phyloP scores from a whole-genome alignment of 2,329 filamentous ascomycete species.

The Stagonosporopsis vannaccii region DNA sequence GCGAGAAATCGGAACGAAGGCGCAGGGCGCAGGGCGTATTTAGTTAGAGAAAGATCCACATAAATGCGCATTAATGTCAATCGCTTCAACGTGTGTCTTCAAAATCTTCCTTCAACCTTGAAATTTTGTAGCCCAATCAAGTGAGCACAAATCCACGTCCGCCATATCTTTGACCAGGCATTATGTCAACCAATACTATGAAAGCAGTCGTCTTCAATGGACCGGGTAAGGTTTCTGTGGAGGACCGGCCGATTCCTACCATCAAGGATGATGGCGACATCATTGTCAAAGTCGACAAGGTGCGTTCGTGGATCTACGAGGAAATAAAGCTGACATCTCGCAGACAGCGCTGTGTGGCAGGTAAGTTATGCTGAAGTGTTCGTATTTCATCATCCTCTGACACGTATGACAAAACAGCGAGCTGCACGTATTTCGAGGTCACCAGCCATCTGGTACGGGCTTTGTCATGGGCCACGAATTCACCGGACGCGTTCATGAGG shows the following conservation, averaged over 20 bases:
- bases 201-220: conserved; percentile 89
- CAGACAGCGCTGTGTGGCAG: conserved; percentile 84
- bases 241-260: conserved; percentile 79
- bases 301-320: conserved; percentile 5
- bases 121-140: background rate
- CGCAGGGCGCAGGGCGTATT: conserved; percentile 15
- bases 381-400: background rate
- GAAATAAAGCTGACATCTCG: conserved; percentile 14
- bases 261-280: conserved; percentile 76
- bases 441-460: conserved; percentile 71
- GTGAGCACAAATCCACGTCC: background rate
- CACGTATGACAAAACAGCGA: conserved; percentile 63
- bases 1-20: conserved; percentile 19
- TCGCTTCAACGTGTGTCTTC: background rate
- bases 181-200: conserved; percentile 64
- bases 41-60: conserved; percentile 14
- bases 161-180: background rate
- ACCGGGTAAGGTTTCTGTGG: conserved; percentile 74
- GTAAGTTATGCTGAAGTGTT: conserved; percentile 56
- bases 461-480: conserved; percentile 87
- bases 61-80: background rate
- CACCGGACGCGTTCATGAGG: conserved; percentile 74
- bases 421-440: conserved; percentile 84
- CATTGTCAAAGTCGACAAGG: conserved; percentile 80
- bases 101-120: background rate